Base-by-base conservation (phyloP, 2,329 filamentous ascomycete species). In the Diaporthe citriasiana region DNA sequence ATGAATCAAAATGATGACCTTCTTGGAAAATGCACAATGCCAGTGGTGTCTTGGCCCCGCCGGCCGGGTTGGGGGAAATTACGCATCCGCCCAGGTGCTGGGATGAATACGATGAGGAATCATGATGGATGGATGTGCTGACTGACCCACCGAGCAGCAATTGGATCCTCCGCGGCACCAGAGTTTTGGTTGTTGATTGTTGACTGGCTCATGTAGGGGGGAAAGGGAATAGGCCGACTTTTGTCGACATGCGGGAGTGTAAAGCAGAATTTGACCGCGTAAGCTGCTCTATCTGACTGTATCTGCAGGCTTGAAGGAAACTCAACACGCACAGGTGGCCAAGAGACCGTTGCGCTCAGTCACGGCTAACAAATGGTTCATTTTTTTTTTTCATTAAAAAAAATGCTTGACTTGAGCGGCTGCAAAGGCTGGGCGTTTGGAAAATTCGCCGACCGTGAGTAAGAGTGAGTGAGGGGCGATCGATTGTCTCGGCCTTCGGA, bases 81-180 rank as follows among this genome's bases (percentile, higher is more conserved):
- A n/a, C 63, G 33, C 63, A 68, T 5, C 63, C 47, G 63, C 63
- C 45, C 47, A 40, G 63, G 63, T 27, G 33, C 63, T 53, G 47
- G 47, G 47, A 68, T 68, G 33, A 68, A 68, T 68, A 68, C 63
- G 63, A 68, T 40, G 47, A 40, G 63, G 63, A 38, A 68, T 68
- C 63, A 53, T 53, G 47, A n/a, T n/a, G 60, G 45, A 68, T 53
- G 63, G 40, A 47, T 47, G 59, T 40, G 63, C 63, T 53, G 12
- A 40, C n/a, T 27, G 63, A 40, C 47, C 63, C 63, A 68, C 45
- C 15, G 63, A 53, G 63, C 47, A 68, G 47, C 47, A 10, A 40
- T 53, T 53, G 47, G 63, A 68, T 53, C 25, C 45, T 51, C 63
- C n/a, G 22, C 30, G 45, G 30, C 45, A 51, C 45, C 63, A 51